These are phyloP conservation scores for Ballota nigra DNA, from an alignment of 257 asterid genomes.

Conservation along the genomic window DNA sequence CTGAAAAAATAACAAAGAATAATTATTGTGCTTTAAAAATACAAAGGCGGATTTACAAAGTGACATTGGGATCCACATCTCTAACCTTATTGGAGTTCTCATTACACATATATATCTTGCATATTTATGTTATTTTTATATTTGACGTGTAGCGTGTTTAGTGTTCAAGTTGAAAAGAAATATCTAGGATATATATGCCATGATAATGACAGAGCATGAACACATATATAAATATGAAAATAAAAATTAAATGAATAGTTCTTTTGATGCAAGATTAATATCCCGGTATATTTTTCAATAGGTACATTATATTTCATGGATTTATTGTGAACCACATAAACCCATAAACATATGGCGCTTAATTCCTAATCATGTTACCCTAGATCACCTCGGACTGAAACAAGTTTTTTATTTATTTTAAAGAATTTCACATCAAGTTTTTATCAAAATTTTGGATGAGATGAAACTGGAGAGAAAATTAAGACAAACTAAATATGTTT, in stretches of 20 bases:
- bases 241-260: background rate
- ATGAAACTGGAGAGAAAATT: too few relatives aligned
- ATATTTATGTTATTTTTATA: background rate
- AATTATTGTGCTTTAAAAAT: background rate
- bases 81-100: constrained; percentile 1
- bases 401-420: too few relatives aligned
- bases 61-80: constrained; percentile 10
- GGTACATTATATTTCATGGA: background rate
- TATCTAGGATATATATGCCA: too few relatives aligned
- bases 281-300: background rate
- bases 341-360: too few relatives aligned
- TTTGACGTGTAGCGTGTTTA: too few relatives aligned
- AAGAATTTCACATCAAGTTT: too few relatives aligned
- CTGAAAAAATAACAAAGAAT: background rate
- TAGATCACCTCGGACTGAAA: too few relatives aligned
- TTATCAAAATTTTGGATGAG: too few relatives aligned
- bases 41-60: constrained; percentile 18
- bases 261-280: background rate
- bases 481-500: too few relatives aligned
- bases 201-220: background rate
- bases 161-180: too few relatives aligned
- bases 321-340: background rate
- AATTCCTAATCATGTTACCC: background rate
- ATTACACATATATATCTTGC: background rate
- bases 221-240: too few relatives aligned